Evolutionary conservation across 1,284 basidiomycete species (phyloP).

Genomic region (Moesziomyces globuligerus): DNA sequence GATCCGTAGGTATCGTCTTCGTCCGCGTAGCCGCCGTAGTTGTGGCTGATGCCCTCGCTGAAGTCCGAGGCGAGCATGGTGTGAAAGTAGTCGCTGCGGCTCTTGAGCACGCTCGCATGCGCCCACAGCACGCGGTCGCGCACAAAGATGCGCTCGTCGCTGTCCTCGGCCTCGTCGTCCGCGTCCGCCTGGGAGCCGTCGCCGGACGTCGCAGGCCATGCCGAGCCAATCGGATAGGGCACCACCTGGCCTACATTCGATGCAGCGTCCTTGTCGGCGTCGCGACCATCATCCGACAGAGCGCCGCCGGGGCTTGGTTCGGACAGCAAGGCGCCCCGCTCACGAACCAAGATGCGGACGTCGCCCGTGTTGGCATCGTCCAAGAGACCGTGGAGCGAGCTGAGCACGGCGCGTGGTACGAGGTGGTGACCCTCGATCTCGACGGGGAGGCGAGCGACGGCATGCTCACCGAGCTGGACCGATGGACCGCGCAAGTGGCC

Average conservation of each 20-base stretch:
- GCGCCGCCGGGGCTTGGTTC: background rate
- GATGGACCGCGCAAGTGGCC: slow-evolving; percentile 16
- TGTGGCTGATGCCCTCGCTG: slow-evolving; percentile 49
- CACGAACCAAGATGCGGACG: slow-evolving; percentile 59
- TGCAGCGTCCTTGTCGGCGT: background rate
- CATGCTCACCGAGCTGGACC: slow-evolving; percentile 8
- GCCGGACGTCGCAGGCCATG: slow-evolving; percentile 11
- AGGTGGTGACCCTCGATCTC: slow-evolving; percentile 46
- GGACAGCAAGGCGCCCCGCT: slow-evolving; percentile 50
- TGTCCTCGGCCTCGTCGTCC: slow-evolving; percentile 15
- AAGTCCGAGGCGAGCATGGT: slow-evolving; percentile 80
- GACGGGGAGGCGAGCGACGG: slow-evolving; percentile 35
- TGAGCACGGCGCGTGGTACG: slow-evolving; percentile 51
- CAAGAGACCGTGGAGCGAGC: slow-evolving; percentile 50
- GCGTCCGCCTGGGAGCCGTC: slow-evolving; percentile 13
- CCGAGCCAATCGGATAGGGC: slow-evolving; percentile 37
- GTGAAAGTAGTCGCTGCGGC: slow-evolving; percentile 79
- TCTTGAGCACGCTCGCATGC: slow-evolving; percentile 71
- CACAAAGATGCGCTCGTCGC: slow-evolving; percentile 45
- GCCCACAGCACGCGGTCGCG: slow-evolving; percentile 75
- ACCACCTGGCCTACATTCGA: slow-evolving; percentile 3
- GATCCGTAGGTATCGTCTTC: too few species aligned
- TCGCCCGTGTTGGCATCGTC: slow-evolving; percentile 63
- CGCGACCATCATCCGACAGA: slow-evolving; percentile 17
- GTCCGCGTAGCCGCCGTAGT: too few species aligned